Evolutionary conservation across 1,284 basidiomycete species (phyloP).

Genomic region (Sanguinoderma infundibulare): DNA sequence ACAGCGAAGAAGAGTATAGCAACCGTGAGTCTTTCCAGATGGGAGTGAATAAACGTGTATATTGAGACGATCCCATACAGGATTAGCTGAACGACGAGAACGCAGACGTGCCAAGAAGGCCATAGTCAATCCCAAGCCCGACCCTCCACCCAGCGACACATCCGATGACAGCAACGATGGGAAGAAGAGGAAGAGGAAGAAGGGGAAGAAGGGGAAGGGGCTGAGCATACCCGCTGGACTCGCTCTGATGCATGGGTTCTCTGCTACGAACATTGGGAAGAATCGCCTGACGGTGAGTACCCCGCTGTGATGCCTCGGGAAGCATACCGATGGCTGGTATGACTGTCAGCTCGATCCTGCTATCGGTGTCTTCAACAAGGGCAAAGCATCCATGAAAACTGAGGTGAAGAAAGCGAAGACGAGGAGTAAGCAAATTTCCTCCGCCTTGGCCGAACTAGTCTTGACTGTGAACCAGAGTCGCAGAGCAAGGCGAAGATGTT

Average conservation of each 20-base stretch:
- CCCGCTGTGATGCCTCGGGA: neutral
- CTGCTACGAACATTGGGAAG: conserved; percentile 69
- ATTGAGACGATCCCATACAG: conserved; percentile 19
- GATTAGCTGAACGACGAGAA: conserved; percentile 39
- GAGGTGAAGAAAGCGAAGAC: conserved; percentile 19
- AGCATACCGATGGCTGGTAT: conserved; percentile 38
- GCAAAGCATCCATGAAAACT: conserved; percentile 64
- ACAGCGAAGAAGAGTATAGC: conserved; percentile 9
- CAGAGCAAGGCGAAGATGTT: conserved; percentile 37
- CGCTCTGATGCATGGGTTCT: conserved; percentile 77
- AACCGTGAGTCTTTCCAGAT: neutral
- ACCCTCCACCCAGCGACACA: neutral
- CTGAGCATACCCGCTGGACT: conserved; percentile 50
- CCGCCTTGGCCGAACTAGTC: neutral
- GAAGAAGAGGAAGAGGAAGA: conserved; percentile 30
- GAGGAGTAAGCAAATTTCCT: conserved; percentile 13
- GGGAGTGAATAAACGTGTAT: neutral
- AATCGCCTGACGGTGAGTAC: conserved; percentile 67
- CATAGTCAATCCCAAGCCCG: conserved; percentile 46
- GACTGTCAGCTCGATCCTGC: conserved; percentile 52
- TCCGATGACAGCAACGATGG: conserved; percentile 13
- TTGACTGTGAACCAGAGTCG: conserved; percentile 11
- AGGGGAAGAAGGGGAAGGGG: conserved; percentile 38
- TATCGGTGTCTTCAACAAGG: conserved; percentile 73
- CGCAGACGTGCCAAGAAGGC: conserved; percentile 41